Conservation (phyloP, 2,329 filamentous ascomycete species). For the Helotiales sp. region DNA sequence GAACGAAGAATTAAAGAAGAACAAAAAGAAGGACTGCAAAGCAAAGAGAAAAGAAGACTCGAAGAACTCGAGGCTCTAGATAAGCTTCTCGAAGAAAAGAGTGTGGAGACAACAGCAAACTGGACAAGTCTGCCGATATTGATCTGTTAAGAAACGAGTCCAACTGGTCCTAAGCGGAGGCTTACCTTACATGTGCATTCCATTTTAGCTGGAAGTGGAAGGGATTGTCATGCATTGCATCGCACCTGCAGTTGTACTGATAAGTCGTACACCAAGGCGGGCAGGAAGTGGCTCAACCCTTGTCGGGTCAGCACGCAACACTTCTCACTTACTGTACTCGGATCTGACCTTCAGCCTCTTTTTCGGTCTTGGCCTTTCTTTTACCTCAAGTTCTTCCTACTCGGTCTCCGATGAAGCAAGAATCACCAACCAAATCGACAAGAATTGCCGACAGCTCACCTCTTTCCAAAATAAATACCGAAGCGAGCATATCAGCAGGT, state of each 20-base stretch:
- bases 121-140: not conserved
- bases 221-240: not conserved
- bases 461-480: not conserved
- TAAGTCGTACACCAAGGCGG: not conserved
- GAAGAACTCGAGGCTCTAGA: conserved; percentile 15
- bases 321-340: not conserved
- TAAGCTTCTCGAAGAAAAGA: conserved; percentile 14
- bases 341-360: not conserved
- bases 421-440: not conserved
- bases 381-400: too few relatives aligned
- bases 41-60: not conserved
- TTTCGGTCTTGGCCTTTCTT: too few relatives aligned
- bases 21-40: conserved; percentile 7
- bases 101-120: not conserved
- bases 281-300: not conserved
- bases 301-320: conserved; percentile 4
- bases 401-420: not conserved
- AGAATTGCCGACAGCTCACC: not conserved
- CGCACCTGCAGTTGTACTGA: not conserved
- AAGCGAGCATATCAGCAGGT: not conserved
- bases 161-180: not conserved
- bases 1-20: not conserved
- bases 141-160: not conserved
- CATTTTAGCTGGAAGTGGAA: not conserved
- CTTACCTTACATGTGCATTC: not conserved